Evolutionary conservation across 2,329 filamentous ascomycete genomes (phyloP), one percentile per base, ranked within the genome.

Genomic region (Sclerotinia subarctica): DNA sequence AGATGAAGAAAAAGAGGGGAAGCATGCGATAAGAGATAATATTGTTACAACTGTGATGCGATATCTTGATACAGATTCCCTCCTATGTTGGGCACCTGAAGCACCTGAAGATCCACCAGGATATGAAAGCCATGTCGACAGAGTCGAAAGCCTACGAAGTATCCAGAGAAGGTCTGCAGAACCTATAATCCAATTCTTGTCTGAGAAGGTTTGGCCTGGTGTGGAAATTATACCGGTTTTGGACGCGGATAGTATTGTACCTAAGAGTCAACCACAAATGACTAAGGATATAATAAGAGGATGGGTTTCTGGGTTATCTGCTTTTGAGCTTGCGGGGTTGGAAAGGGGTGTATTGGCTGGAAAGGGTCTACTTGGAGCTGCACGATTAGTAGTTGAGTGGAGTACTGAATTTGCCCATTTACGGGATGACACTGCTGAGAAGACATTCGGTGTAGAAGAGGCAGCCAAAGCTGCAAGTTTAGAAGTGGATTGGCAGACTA

Each of bases 401-500:
- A 95, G 91, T 77, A 86, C 92, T 76, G 89, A 90, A 35, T 86
- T 89, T 69, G 80, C 80, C 68, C 84, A 84, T 71, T 80, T 82
- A 51, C 85, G 80, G 70, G 71, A 73, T 5, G 74, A 77, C n/a
- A 69, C 72, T 3, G 73, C 47, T 4, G 70, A 71, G 54, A 74
- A 74, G 59, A 78, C 78, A 67, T 97, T 96, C 77, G 91, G 92
- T 0, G 88, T 96, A 17, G 91, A 96, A 75, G 88, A 96, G 77
- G 94, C 94, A 0, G 89, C 92, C 0, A 83, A 85, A 74, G 90
- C 90, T 19, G 88, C 90, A 7, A 97, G 86, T 74, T 78, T 96
- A 53, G 95, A 99, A 82, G 92, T 97, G 21, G 84, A 87, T 71
- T 97, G 93, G 90, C 95, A 99, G 84, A 96, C 90, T 0, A 82